Evolutionary conservation across 2,329 filamentous ascomycete genomes (phyloP).

Genomic region (Tolypocladium sp.): DNA sequence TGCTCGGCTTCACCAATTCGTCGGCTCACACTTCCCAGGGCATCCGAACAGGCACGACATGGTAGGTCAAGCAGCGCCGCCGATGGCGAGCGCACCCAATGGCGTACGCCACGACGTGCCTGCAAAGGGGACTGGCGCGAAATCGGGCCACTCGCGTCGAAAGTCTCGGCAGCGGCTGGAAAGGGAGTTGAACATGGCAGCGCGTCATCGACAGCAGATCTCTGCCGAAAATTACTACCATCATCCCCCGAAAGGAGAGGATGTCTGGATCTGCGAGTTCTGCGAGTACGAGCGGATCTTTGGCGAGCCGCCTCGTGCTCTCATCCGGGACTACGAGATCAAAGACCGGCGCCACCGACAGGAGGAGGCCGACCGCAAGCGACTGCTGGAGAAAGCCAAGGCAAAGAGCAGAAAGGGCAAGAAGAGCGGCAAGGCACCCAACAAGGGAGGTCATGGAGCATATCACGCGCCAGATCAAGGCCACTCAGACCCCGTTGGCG

Average conservation of each 20-base stretch:
- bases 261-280: conserved; percentile 94
- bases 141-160: conserved; percentile 25
- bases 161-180: conserved; percentile 58
- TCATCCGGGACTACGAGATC: conserved; percentile 89
- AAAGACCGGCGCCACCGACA: conserved; percentile 82
- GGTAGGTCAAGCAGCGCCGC: conserved; percentile 7
- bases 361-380: conserved; percentile 74
- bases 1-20: not conserved
- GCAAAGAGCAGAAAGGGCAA: conserved; percentile 86
- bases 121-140: conserved; percentile 20
- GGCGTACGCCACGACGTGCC: conserved; percentile 22
- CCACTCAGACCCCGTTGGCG: conserved; percentile 12
- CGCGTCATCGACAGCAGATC: conserved; percentile 66
- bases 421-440: conserved; percentile 57
- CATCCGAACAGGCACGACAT: conserved; percentile 13
- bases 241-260: conserved; percentile 59
- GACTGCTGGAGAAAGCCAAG: conserved; percentile 85
- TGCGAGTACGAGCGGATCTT: conserved; percentile 97
- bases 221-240: conserved; percentile 70
- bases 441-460: conserved; percentile 15
- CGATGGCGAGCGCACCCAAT: conserved; percentile 8
- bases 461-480: conserved; percentile 13
- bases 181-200: conserved; percentile 66
- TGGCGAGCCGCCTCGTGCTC: conserved; percentile 70
- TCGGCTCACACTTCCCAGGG: conserved; percentile 8